Conservation (phyloP, 2,329 filamentous ascomycete species). For the Fusarium metavorans region DNA sequence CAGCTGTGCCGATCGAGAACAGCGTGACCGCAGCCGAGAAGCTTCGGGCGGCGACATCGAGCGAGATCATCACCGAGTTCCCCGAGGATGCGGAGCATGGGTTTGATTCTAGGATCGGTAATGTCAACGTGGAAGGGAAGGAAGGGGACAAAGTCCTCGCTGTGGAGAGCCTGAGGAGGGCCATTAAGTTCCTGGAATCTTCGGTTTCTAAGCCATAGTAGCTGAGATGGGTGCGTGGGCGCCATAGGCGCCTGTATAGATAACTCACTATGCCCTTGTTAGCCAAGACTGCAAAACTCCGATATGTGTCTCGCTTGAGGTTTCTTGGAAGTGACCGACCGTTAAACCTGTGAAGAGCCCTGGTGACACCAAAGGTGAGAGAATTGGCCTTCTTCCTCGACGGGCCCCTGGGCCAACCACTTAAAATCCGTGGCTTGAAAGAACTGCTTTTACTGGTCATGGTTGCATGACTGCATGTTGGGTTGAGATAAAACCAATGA, state of each 20-base stretch:
- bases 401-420: background rate
- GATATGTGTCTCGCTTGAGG: background rate
- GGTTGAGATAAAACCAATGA: background rate
- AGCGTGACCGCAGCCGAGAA: conserved; percentile 35
- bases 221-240: background rate
- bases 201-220: background rate
- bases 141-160: conserved; percentile 1
- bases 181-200: conserved; percentile 27
- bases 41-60: conserved; percentile 18
- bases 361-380: background rate
- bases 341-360: background rate
- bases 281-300: accelerated
- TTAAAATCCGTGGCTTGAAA: background rate
- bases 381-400: background rate
- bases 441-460: background rate
- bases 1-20: conserved; percentile 32
- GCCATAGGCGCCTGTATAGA: background rate
- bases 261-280: background rate
- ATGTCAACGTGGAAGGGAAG: conserved; percentile 28
- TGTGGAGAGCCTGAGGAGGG: conserved; percentile 26
- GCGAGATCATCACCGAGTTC: conserved; percentile 21
- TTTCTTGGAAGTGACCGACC: background rate
- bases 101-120: conserved; percentile 24
- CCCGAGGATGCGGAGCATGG: conserved; percentile 38
- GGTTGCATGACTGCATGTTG: background rate